phyloP scores from a whole-genome alignment of 495 filamentous ascomycete genomes.

The Tuber brumale region DNA sequence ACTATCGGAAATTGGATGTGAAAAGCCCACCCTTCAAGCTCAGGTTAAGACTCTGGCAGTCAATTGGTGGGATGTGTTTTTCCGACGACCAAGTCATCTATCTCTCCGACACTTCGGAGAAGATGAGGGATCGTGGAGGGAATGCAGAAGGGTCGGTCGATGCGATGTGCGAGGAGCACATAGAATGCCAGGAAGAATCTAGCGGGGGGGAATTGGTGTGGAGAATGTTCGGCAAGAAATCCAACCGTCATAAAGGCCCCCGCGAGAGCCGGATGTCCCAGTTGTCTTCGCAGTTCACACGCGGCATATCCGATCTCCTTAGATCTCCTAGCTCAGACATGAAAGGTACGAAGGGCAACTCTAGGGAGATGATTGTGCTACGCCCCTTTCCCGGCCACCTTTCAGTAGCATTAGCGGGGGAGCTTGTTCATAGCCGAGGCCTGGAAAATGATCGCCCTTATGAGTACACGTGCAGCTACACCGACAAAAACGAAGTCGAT shows the following conservation, averaged over 20 bases:
- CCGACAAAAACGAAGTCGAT: constrained; percentile 12
- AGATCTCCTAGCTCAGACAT: not conserved
- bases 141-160: not conserved
- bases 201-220: constrained; percentile 5
- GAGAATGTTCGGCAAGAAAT: constrained; percentile 10
- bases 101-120: constrained; percentile 13
- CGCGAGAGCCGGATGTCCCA: constrained; percentile 12
- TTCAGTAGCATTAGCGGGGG: constrained; percentile 19
- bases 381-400: constrained; percentile 21
- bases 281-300: not conserved
- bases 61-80: constrained; percentile 16
- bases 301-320: constrained; percentile 12
- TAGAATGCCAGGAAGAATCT: not conserved
- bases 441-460: constrained; percentile 2
- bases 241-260: constrained; percentile 6
- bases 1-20: constrained; percentile 2
- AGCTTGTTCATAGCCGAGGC: constrained; percentile 21
- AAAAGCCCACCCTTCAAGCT: not conserved
- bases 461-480: constrained; percentile 16
- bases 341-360: not conserved
- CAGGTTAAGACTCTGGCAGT: constrained; percentile 26
- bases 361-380: constrained; percentile 7
- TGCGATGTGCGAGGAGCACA: constrained; percentile 6
- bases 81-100: constrained; percentile 11
- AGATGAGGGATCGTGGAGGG: not conserved